Evolutionary conservation across 345 rosid species (phyloP), one percentile per base, ranked within the genome.

Genomic region (Isatis tinctoria): DNA sequence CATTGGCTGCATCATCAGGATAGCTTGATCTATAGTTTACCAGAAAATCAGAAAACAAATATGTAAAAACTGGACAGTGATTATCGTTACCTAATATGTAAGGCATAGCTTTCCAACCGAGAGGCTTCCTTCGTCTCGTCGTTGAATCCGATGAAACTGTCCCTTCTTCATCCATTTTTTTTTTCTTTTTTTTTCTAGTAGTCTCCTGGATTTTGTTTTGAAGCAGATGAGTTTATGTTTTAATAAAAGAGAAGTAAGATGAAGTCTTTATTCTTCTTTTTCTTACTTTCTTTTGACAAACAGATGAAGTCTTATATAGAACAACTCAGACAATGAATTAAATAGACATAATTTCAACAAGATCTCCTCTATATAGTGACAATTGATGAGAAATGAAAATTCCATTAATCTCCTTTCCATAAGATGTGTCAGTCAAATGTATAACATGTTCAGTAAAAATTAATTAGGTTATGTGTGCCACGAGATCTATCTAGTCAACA

Each of bases 21-120:
- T 35, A 71, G 35, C 62, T 26, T 14, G 5, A 60, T 33, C 8
- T 14, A 6, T 32, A 13, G 27, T 30, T 41, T 37, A 26, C 8
- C 5, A 53, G 24, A 56, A 22, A 13, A 35, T 14, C 22, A 75
- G 41, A 60, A 12, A 44, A 24, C 18, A 48, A 14, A 48, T 18
- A 60, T 49, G 1, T 5, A 18, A 49, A 47, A 8, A 8, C 4
- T 47, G 5, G 47, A 70, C 47, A 54, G 41, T 35, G 45, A 20
- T 30, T 41, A 63, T 51, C 33, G 1, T 41, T 37, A 90, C 95
- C 96, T 84, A 93, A 65, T 45, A 90, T 85, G 66, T 67, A 88
- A 32, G 96, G 88, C 87, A 93, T 93, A 74, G 89, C 81, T 83
- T 61, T 90, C 97, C 98, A 93, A 81, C 93, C 98, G 3, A 85